Conservation (phyloP, 2,329 filamentous ascomycete genomes). For the Alternaria ethzedia region DNA sequence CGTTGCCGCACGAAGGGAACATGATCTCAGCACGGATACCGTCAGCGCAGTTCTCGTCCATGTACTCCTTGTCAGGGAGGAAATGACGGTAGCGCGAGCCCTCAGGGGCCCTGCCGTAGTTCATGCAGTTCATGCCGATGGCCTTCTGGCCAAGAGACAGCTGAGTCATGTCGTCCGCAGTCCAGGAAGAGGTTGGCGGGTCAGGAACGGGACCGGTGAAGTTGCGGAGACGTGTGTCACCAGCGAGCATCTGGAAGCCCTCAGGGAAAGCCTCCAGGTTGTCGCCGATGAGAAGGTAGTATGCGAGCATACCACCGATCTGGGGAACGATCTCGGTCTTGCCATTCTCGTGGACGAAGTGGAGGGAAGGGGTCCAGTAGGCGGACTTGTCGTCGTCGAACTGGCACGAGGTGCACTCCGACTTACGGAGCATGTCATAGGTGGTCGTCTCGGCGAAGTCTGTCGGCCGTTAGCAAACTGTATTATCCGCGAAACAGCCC, state of each 20-base stretch:
- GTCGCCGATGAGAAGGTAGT: slow-evolving; percentile 81
- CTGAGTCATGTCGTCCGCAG: slow-evolving; percentile 69
- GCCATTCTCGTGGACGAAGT: slow-evolving; percentile 69
- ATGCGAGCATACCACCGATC: slow-evolving; percentile 60
- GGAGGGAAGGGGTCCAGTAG: slow-evolving; percentile 67
- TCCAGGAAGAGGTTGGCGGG: slow-evolving; percentile 75
- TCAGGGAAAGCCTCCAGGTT: slow-evolving; percentile 74
- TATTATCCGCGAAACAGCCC: slow-evolving; percentile 21
- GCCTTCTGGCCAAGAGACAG: slow-evolving; percentile 76
- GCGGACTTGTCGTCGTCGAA: slow-evolving; percentile 52
- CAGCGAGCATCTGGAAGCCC: slow-evolving; percentile 74
- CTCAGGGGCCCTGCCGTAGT: slow-evolving; percentile 74
- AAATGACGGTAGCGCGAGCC: slow-evolving; percentile 80
- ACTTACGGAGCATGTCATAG: slow-evolving; percentile 66
- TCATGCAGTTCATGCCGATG: slow-evolving; percentile 92
- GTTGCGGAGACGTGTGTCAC: slow-evolving; percentile 65
- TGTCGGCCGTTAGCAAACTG: slow-evolving; percentile 31
- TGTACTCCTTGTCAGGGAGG: slow-evolving; percentile 77
- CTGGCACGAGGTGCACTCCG: slow-evolving; percentile 73
- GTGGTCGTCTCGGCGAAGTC: slow-evolving; percentile 67
- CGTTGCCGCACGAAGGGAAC: slow-evolving; percentile 80
- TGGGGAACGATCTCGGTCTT: slow-evolving; percentile 70
- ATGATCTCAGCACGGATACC: slow-evolving; percentile 76
- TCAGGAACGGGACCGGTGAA: slow-evolving; percentile 65
- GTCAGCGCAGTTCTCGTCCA: slow-evolving; percentile 82